Percentiles rank a stretch among this genome's conserved stretches.
Conservation (phyloP, 352 stramenopile species). For the Pythium sp. region DNA sequence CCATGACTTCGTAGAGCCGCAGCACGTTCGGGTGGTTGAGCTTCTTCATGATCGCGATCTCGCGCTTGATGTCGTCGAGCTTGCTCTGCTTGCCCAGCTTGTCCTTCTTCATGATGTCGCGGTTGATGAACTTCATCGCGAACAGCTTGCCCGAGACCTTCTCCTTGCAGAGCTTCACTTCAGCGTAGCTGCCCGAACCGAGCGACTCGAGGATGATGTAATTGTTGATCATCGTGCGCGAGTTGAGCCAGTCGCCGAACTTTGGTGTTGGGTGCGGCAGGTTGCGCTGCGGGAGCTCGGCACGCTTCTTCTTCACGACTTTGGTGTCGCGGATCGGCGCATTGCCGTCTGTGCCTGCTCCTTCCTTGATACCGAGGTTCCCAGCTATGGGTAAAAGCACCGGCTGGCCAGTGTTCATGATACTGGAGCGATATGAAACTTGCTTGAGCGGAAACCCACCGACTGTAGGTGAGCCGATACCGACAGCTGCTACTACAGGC, state of each 20-base stretch:
- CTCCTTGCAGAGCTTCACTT: slow-evolving; percentile 89
- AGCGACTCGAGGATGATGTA: slow-evolving; percentile 90
- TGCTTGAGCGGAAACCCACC: slow-evolving; percentile 30
- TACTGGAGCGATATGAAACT: slow-evolving; percentile 46
- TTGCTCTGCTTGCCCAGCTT: slow-evolving; percentile 80
- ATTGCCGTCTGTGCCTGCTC: slow-evolving; percentile 5
- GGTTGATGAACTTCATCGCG: slow-evolving; percentile 88
- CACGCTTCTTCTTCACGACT: slow-evolving; percentile 82
- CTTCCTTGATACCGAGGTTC: too few species aligned
- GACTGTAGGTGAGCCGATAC: slow-evolving; percentile 13
- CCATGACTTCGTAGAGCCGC: slow-evolving; percentile 94
- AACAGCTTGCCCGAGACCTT: slow-evolving; percentile 73
- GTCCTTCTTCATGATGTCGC: slow-evolving; percentile 85
- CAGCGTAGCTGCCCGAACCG: slow-evolving; percentile 86
- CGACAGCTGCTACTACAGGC: slow-evolving; percentile 9
- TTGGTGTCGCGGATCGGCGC: slow-evolving; percentile 68
- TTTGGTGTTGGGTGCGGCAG: slow-evolving; percentile 74
- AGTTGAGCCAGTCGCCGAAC: slow-evolving; percentile 84
- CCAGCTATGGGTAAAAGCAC: slow-evolving; percentile 35
- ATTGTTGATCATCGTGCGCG: slow-evolving; percentile 91
- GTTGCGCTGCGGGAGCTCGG: slow-evolving; percentile 69
- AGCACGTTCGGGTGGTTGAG: slow-evolving; percentile 95
- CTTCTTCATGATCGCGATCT: slow-evolving; percentile 98
- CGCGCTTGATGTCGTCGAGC: slow-evolving; percentile 86
- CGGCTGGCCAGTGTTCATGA: slow-evolving; percentile 35